These are phyloP conservation scores for Fragilaria radians DNA, from an alignment of 108 stramenopile species.

Conservation along the genomic window DNA sequence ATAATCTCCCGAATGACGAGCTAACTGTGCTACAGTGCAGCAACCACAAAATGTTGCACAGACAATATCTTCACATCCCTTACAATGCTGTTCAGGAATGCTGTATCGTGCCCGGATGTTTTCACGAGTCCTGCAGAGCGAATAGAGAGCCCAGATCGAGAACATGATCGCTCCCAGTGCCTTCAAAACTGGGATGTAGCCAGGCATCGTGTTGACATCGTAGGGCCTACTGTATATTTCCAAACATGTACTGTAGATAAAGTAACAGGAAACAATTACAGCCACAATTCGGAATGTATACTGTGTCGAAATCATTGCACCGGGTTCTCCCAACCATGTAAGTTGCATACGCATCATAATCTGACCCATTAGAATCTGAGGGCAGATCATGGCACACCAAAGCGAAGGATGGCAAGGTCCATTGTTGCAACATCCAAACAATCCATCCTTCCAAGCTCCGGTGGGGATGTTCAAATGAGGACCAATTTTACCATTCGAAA, in stretches of 20 bases:
- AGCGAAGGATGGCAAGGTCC: conserved; percentile 64
- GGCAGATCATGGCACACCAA: conserved; percentile 63
- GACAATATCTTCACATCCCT: conserved; percentile 67
- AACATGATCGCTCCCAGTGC: conserved; percentile 50
- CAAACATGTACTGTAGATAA: conserved; percentile 45
- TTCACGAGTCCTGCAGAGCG: conserved; percentile 60
- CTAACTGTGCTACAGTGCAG: conserved; percentile 75
- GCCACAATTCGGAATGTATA: conserved; percentile 65
- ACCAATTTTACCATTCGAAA: conserved; percentile 36
- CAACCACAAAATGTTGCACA: conserved; percentile 64
- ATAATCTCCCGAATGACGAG: conserved; percentile 82
- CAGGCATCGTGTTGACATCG: conserved; percentile 19
- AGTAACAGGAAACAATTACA: conserved; percentile 39
- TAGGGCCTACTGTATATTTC: conserved; percentile 35
- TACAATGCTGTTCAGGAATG: conserved; percentile 62
- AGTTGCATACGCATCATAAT: conserved; percentile 75
- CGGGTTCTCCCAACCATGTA: conserved; percentile 72
- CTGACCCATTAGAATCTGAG: conserved; percentile 70
- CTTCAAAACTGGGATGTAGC: conserved; percentile 33
- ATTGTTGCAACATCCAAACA: conserved; percentile 47
- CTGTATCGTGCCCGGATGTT: conserved; percentile 68
- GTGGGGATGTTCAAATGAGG: conserved; percentile 53
- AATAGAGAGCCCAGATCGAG: conserved; percentile 59
- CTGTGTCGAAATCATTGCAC: conserved; percentile 28
- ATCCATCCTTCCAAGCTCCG: conserved; percentile 75